phyloP scores from a whole-genome alignment of 495 filamentous ascomycete species.

The Parmelia sp. region DNA sequence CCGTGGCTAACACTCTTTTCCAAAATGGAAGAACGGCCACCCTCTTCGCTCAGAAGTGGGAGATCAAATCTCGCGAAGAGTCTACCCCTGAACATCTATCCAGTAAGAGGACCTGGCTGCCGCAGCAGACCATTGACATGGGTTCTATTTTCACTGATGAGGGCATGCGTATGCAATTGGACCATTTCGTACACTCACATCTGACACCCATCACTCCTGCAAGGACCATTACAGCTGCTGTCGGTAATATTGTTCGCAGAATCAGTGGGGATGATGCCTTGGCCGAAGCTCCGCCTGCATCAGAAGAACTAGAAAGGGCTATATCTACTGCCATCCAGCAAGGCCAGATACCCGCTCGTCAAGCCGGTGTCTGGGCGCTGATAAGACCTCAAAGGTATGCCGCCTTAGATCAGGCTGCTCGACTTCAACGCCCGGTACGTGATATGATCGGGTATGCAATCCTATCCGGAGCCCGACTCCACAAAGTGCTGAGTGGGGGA shows the following conservation, averaged over 20 bases:
- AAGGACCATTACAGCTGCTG: conserved; percentile 55
- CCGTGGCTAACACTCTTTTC: conserved; percentile 73
- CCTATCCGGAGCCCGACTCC: conserved; percentile 46
- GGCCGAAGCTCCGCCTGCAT: conserved; percentile 55
- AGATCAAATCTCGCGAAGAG: conserved; percentile 6
- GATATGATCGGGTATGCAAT: conserved; percentile 7
- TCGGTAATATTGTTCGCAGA: conserved; percentile 78
- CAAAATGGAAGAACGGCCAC: conserved; percentile 60
- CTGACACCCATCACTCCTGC: conserved; percentile 59
- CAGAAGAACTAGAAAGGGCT: conserved; percentile 62
- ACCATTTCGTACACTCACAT: conserved; percentile 39
- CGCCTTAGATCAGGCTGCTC: background rate
- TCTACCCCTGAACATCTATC: conserved; percentile 23
- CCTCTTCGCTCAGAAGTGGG: conserved; percentile 55
- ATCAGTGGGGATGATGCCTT: conserved; percentile 45
- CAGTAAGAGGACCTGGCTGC: conserved; percentile 26
- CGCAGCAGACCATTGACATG: conserved; percentile 32
- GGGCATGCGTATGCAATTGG: conserved; percentile 14
- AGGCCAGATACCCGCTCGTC: conserved; percentile 38
- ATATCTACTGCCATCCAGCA: conserved; percentile 55
- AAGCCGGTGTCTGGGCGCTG: conserved; percentile 71
- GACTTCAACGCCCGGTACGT: background rate
- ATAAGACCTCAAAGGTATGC: conserved; percentile 42
- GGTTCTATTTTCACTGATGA: conserved; percentile 24
- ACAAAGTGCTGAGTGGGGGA: conserved; percentile 74